phyloP scores from a whole-genome alignment of 768 basidiomycete genomes.

The Mycena vitilis region DNA sequence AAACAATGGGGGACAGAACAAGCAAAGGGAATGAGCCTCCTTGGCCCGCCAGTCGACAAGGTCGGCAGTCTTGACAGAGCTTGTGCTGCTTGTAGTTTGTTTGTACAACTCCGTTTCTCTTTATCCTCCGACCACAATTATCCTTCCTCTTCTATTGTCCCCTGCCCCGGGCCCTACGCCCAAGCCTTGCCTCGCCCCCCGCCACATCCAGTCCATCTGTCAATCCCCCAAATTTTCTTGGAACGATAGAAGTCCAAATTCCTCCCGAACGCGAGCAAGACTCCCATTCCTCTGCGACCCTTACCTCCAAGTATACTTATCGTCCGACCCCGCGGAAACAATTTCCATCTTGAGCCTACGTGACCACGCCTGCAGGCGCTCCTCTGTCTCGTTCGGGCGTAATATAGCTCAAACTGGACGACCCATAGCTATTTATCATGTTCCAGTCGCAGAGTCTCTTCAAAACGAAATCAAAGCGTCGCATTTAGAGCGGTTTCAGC shows the following conservation, averaged over 20 bases:
- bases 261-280: neutral
- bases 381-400: neutral
- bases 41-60: neutral
- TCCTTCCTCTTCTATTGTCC: neutral
- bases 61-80: neutral
- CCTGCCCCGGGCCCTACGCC: too few relatives aligned
- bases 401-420: conserved; percentile 5
- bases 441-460: neutral
- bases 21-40: conserved; percentile 31
- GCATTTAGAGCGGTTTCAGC: neutral
- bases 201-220: neutral
- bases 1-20: conserved; percentile 39
- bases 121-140: neutral
- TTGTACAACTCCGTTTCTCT: neutral
- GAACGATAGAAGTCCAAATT: too few relatives aligned
- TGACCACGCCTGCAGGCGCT: neutral
- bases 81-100: conserved; percentile 1
- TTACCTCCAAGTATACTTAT: neutral
- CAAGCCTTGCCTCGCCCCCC: too few relatives aligned
- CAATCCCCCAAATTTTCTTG: neutral
- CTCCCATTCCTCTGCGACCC: neutral
- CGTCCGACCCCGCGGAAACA: conserved; percentile 11
- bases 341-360: neutral
- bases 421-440: neutral
- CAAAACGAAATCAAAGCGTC: conserved; percentile 18